Base-by-base conservation (phyloP, 2,329 filamentous ascomycete genomes). In the Monilinia vaccinii-corymbosi region DNA sequence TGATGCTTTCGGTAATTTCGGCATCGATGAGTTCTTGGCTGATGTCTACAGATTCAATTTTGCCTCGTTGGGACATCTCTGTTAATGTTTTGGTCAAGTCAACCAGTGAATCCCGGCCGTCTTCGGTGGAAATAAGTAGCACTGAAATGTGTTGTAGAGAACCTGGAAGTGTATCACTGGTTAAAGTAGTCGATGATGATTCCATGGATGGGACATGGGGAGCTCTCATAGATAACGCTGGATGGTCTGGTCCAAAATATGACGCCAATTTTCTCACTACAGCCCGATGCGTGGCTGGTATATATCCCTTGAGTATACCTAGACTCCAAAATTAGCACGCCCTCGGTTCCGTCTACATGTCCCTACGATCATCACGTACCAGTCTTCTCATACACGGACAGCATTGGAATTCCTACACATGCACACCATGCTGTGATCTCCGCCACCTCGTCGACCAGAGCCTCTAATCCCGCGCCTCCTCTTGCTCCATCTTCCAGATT, bases 351-450 rank as follows among this genome's bases (percentile, higher is more conserved):
- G 5, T 34, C 11, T 34, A 56, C 21, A 28, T 28, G 3, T 28
- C 25, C 25, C 25, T 44, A 23, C n/a, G 14, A 31, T 2, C 32
- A 44, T 32, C 49, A 67, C 81, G 55, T 78, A 95, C 92, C 93
- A 63, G 87, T 94, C 74, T 85, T 87, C 75, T 99, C 94, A 72
- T 99, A 99, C 32, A 99, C 80, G 52, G 91, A 96, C 66, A 99
- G 77, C 73, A 87, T 83, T 14, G 89, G 86, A 63, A 99, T 96
- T 9, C 91, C 91, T 28, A 90, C 89, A 70, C 91, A 91, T 32
- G 91, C 87, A 72, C 89, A 94, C 94, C 94, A 99, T 3, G 93
- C 93, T 23, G 89, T 86, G 63, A 99, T 82, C 73, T 99, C 94
- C 45, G 92, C 88, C 16, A 91, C 88, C 75, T 99, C 91, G 68